Base-by-base conservation (phyloP, 2,329 filamentous ascomycete genomes). In the Chalaropsis ovoidea region DNA sequence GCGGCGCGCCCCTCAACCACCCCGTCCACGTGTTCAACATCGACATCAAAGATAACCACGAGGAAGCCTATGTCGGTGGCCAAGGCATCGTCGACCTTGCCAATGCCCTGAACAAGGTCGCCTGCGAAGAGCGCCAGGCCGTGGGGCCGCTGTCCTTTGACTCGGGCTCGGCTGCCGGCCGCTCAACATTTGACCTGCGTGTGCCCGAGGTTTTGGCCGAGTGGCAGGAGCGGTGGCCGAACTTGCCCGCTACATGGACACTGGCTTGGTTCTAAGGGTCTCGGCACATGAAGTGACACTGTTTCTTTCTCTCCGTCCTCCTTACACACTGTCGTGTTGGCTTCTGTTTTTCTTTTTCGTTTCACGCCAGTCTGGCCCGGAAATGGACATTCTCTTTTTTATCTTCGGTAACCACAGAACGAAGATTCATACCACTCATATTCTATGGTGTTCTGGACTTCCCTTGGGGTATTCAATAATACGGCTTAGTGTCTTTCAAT, bases 1-100 rank as follows among this genome's bases (percentile, higher is more conserved):
- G 95, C 68, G 94, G 93, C 7, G 85, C 88, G 0, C 88, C 89
- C 2, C 79, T 99, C 66, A 99, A 99, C 75, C 81, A 90, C 1
- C 92, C 94, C 0, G 94, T 99, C 0, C 94, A 99, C 73, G 90
- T 99, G 66, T 95, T 99, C 79, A 99, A 99, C 71, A 88, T 99
- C 65, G 94, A 99, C 74, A 99, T 99, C 72, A 93, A 89, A 75
- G 94, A 99, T 76, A 99, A 97, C 72, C 94, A 97, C 72, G 93
- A 99, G 74, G 94, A 99, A 76, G 94, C 94, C 0, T 81, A 93
- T 24, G 83, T 96, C 1, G 94, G 94, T 10, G 94, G 94, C 1
- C 85, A 87, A 70, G 94, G 90, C 56, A 99, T 99, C 67, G 80
- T 97, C 45, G 94, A 99, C 72, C 80, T 99, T 43, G 94, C 94